A percentile compares a stretch with the other conserved stretches of the same genome.
Conservation (phyloP, 139 green algal genomes). For the Chlamydomonas sp. region DNA sequence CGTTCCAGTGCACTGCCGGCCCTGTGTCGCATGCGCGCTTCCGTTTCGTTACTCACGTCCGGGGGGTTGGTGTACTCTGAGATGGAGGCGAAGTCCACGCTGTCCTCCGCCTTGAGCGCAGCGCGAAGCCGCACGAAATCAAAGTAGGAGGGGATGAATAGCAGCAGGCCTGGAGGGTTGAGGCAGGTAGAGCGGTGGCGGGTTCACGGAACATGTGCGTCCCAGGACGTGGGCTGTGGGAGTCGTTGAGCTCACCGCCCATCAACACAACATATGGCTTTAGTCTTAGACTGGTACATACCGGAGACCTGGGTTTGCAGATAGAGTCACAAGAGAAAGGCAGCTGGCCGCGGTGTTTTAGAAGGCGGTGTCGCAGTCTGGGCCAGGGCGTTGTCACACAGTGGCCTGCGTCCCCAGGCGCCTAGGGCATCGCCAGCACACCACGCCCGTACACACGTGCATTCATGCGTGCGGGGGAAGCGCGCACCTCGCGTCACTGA, state of each 20-base stretch:
- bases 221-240: too few species aligned
- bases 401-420: not conserved
- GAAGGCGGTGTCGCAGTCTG: too few species aligned
- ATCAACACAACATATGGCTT: not conserved
- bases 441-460: not conserved
- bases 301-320: too few species aligned
- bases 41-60: constrained; percentile 60
- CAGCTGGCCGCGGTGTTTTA: too few species aligned
- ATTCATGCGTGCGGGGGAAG: too few species aligned
- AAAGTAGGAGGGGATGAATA: constrained; percentile 96
- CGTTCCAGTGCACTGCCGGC: not conserved
- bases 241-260: too few species aligned
- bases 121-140: constrained; percentile 91
- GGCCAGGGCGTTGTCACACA: too few species aligned
- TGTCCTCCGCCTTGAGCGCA: constrained; percentile 52
- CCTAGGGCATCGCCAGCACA: constrained; percentile 47
- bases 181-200: constrained; percentile 19
- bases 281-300: not conserved
- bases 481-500: constrained; percentile 36
- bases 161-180: constrained; percentile 52
- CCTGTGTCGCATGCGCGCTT: not conserved
- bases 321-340: too few species aligned
- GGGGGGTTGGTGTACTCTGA: constrained; percentile 85
- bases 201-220: not conserved
- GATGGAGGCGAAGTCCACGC: constrained; percentile 66